Conservation (phyloP, 495 filamentous ascomycete genomes). For the Polyplosphaeria fusca region DNA sequence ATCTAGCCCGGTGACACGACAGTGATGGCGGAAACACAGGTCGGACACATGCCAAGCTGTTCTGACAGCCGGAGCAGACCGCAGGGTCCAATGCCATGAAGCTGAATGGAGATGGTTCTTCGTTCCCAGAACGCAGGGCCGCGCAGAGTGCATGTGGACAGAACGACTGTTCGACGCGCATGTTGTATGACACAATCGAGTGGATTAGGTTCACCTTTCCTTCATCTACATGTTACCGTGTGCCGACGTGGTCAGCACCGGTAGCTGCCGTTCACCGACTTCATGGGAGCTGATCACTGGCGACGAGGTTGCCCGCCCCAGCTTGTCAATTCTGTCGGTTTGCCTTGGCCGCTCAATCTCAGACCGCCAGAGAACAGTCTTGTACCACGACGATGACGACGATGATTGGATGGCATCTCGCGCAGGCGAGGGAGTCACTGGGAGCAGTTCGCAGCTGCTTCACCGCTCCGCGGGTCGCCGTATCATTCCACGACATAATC, state of each 20-base stretch:
- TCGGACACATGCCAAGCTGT: neutral
- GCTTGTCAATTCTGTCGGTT: neutral
- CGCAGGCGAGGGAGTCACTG: neutral
- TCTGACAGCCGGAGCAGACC: conserved; percentile 3
- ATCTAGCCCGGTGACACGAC: conserved; percentile 22
- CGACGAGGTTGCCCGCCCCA: neutral
- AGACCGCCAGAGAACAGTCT: neutral
- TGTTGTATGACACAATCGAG: too few relatives aligned
- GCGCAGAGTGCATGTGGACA: neutral
- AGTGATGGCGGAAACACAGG: neutral
- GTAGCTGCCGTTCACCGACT: too few relatives aligned
- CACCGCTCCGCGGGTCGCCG: conserved; percentile 6
- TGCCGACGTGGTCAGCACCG: too few relatives aligned
- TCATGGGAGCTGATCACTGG: too few relatives aligned
- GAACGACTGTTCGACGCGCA: conserved; percentile 7
- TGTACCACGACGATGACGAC: neutral
- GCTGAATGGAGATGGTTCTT: too few relatives aligned
- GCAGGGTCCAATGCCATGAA: too few relatives aligned
- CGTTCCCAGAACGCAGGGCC: neutral
- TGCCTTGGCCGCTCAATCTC: neutral
- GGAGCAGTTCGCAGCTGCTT: neutral
- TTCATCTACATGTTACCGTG: too few relatives aligned
- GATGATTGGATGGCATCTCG: conserved; percentile 2
- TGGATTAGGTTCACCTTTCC: too few relatives aligned
- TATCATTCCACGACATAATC: conserved; percentile 19